These are phyloP conservation scores for Penicillium sp. DNA, from an alignment of 2,329 filamentous ascomycete species.

Conservation along the genomic window DNA sequence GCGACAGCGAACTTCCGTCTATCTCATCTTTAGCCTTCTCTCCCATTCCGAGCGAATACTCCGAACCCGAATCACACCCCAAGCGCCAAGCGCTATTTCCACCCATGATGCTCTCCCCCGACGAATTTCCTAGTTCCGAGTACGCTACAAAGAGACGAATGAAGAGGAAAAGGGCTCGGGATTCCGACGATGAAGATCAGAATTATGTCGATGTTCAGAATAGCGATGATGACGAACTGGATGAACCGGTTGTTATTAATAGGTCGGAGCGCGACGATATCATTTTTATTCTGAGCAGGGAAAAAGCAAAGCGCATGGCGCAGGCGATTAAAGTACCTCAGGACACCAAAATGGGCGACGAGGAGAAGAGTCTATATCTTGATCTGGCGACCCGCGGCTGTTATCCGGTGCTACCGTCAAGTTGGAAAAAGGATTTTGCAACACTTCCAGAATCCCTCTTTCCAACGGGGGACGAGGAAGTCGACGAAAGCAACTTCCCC, in stretches of 20 bases:
- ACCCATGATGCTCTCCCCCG: neutral
- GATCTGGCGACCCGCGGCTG: slow-evolving; percentile 62
- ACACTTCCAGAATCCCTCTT: slow-evolving; percentile 62
- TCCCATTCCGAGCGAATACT: neutral
- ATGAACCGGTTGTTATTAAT: slow-evolving; percentile 6
- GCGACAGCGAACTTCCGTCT: neutral
- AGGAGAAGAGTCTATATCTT: slow-evolving; percentile 60
- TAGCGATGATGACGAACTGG: slow-evolving; percentile 22
- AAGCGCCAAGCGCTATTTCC: slow-evolving; percentile 4
- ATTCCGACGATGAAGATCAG: slow-evolving; percentile 7
- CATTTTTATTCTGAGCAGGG: slow-evolving; percentile 37
- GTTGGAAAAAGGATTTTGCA: slow-evolving; percentile 61
- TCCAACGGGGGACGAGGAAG: slow-evolving; percentile 35
- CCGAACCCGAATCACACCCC: neutral
- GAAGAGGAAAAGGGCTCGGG: neutral
- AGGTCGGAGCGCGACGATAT: slow-evolving; percentile 34
- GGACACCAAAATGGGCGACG: slow-evolving; percentile 55
- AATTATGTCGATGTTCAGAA: slow-evolving; percentile 22
- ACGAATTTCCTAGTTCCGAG: neutral
- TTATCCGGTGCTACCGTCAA: slow-evolving; percentile 60
- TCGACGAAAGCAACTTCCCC: slow-evolving; percentile 49
- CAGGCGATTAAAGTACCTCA: slow-evolving; percentile 48
- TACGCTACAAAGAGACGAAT: neutral
- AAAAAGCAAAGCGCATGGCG: slow-evolving; percentile 44
- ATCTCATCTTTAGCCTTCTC: neutral